Evolutionary conservation across 805 yeast species (phyloP).

Genomic region (Nakazawaea holstii): DNA sequence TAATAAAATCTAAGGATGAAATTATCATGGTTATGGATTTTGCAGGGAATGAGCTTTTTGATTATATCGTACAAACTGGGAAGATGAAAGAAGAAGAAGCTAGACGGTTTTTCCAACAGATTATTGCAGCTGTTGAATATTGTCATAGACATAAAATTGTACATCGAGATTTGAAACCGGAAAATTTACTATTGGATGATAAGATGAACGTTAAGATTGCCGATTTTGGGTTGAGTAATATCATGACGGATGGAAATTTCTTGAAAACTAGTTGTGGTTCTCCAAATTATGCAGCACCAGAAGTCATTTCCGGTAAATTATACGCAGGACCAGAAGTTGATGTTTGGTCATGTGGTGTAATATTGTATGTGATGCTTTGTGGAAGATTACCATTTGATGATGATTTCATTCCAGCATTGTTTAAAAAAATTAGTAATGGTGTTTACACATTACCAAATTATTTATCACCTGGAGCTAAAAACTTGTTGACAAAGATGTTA

Average conservation of each 20-base stretch:
- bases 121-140: conserved; percentile 93
- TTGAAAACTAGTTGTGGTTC: conserved; percentile 93
- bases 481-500: conserved; percentile 79
- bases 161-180: conserved; percentile 95
- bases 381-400: conserved; percentile 96
- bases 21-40: conserved; percentile 96
- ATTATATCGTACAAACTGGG: conserved; percentile 91
- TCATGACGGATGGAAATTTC: conserved; percentile 97
- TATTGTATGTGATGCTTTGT: conserved; percentile 90
- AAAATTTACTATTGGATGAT: conserved; percentile 84
- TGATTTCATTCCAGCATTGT: conserved; percentile 89
- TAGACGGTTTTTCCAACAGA: conserved; percentile 90
- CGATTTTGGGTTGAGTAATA: conserved; percentile 90
- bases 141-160: conserved; percentile 96
- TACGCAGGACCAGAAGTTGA: conserved; percentile 98
- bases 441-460: conserved; percentile 87
- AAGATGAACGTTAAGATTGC: conserved; percentile 91
- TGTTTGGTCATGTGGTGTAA: conserved; percentile 97
- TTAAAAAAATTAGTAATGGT: conserved; percentile 89
- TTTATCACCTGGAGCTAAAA: conserved; percentile 79
- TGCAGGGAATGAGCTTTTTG: conserved; percentile 95
- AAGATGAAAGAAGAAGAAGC: conserved; percentile 91
- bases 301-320: conserved; percentile 87
- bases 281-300: conserved; percentile 97
- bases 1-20: conserved; percentile 90